Evolutionary conservation across 2,329 filamentous ascomycete species (phyloP).

Genomic region (Davidsoniella australis): DNA sequence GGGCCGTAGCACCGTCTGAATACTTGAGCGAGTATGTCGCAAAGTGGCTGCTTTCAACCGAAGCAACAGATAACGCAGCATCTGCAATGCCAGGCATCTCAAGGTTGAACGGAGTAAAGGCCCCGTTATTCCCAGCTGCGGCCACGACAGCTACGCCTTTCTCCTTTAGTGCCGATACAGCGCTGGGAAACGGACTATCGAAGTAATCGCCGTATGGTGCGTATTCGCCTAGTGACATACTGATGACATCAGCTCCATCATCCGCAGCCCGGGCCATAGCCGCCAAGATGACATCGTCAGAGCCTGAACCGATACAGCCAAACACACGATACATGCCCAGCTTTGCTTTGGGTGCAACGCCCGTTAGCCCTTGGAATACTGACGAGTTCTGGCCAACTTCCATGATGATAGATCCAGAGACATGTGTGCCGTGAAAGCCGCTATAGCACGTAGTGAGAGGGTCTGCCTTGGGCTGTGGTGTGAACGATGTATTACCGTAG

Average conservation of each 20-base stretch:
- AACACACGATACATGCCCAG: conserved; percentile 16
- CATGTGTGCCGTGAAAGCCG: conserved; percentile 22
- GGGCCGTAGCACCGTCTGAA: conserved; percentile 6
- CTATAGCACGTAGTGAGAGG: conserved; percentile 10
- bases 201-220: conserved; percentile 16
- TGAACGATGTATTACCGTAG: conserved; percentile 22
- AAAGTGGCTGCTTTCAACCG: conserved; percentile 12
- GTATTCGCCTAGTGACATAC: conserved; percentile 16
- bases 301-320: conserved; percentile 9
- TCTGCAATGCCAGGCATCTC: conserved; percentile 14
- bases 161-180: conserved; percentile 12
- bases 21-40: conserved; percentile 6
- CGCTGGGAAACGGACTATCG: conserved; percentile 16
- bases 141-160: conserved; percentile 32
- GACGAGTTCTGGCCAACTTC: conserved; percentile 7
- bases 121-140: conserved; percentile 34
- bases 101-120: conserved; percentile 29
- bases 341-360: conserved; percentile 15
- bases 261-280: conserved; percentile 16
- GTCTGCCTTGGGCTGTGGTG: conserved; percentile 21
- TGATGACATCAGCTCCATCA: conserved; percentile 18
- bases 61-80: conserved; percentile 21
- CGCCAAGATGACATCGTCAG: conserved; percentile 15
- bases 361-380: conserved; percentile 12
- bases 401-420: conserved; percentile 17